These are phyloP conservation scores for Saccharomycopsis capsularis DNA, from an alignment of 805 yeast genomes.

Conservation along the genomic window DNA sequence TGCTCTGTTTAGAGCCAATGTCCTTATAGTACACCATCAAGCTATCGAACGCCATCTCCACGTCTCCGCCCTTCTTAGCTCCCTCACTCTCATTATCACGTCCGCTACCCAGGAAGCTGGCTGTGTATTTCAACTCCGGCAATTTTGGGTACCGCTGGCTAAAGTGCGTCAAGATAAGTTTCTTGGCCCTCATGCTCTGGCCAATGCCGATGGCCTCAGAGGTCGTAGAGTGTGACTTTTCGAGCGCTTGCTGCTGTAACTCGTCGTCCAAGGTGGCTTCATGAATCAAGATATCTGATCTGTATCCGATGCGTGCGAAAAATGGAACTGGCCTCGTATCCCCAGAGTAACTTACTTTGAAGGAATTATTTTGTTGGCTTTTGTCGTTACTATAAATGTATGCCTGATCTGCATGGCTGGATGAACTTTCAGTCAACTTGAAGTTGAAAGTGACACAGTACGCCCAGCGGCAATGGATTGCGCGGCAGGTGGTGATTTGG, in stretches of 20 bases:
- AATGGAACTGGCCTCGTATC: conserved; percentile 82
- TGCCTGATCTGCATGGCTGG: too few relatives aligned
- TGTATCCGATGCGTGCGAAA: conserved; percentile 51
- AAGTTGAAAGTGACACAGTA: conserved; percentile 59
- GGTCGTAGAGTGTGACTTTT: conserved; percentile 82
- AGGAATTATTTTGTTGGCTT: conserved; percentile 27
- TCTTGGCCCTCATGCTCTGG: conserved; percentile 61
- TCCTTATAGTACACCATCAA: conserved; percentile 44
- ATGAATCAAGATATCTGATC: conserved; percentile 74
- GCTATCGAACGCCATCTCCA: conserved; percentile 56
- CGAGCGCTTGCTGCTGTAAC: conserved; percentile 65
- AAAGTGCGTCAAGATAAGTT: conserved; percentile 80
- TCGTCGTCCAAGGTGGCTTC: conserved; percentile 90
- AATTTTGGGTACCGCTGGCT: conserved; percentile 77
- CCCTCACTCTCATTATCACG: background rate
- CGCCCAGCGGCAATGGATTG: conserved; percentile 79
- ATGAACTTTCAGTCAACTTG: conserved; percentile 11
- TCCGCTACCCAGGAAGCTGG: background rate
- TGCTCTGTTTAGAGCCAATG: conserved; percentile 29
- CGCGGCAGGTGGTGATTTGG: conserved; percentile 56
- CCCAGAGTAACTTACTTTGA: conserved; percentile 84
- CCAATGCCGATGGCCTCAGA: conserved; percentile 77
- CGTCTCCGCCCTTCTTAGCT: background rate
- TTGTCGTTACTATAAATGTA: too few relatives aligned
- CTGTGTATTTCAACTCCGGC: conserved; percentile 2